Evolutionary conservation across 1,139 yeast genomes (phyloP).

Genomic region (Pneumocystis wakefieldiae): DNA sequence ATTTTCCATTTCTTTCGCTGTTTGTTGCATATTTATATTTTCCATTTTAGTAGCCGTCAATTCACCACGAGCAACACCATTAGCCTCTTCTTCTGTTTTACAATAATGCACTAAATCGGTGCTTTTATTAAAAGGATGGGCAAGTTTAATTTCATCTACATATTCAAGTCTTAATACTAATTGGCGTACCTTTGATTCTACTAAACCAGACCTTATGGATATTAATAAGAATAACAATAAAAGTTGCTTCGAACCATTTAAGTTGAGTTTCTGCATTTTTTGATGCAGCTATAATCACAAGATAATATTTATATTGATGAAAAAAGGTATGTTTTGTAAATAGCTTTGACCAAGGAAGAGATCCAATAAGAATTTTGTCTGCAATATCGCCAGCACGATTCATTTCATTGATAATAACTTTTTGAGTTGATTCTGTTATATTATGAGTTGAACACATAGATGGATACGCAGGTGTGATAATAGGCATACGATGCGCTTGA

Average conservation of each 20-base stretch:
- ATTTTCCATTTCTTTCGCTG: constrained; percentile 1
- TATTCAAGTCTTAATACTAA: constrained; percentile 71
- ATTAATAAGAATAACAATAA: neutral
- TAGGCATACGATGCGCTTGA: constrained; percentile 88
- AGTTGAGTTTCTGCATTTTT: constrained; percentile 65
- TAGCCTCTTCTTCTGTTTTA: constrained; percentile 39
- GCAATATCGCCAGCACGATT: constrained; percentile 58
- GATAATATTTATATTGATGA: constrained; percentile 65
- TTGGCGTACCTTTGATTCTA: constrained; percentile 71
- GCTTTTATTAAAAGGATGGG: constrained; percentile 81
- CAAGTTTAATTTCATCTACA: constrained; percentile 50
- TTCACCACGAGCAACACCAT: constrained; percentile 37
- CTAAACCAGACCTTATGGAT: constrained; percentile 40
- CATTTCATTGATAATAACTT: constrained; percentile 60
- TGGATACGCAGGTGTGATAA: constrained; percentile 98
- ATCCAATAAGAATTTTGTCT: constrained; percentile 51
- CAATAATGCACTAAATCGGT: constrained; percentile 45
- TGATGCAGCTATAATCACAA: constrained; percentile 70
- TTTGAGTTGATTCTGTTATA: constrained; percentile 74
- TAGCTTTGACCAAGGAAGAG: constrained; percentile 57
- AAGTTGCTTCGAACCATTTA: constrained; percentile 42
- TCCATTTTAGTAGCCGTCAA: constrained; percentile 33
- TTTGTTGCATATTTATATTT: constrained; percentile 7
- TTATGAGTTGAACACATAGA: constrained; percentile 99
- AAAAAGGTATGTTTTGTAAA: constrained; percentile 71